A percentile compares a stretch with the other conserved stretches of the same genome.
Conservation (phyloP, 2,329 filamentous ascomycete species). For the Penicillium sp. region DNA sequence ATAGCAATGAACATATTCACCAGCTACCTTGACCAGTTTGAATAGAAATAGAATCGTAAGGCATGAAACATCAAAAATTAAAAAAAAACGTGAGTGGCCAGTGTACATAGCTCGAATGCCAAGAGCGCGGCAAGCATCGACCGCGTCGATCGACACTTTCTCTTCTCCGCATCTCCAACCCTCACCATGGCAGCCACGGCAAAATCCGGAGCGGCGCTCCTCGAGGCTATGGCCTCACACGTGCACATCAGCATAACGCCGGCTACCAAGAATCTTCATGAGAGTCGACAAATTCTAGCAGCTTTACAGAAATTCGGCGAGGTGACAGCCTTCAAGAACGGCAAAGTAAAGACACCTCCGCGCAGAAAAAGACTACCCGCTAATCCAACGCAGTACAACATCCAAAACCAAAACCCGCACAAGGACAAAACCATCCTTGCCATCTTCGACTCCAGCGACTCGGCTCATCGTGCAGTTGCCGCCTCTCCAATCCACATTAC, state of each 20-base stretch:
- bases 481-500: conserved; percentile 32
- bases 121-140: conserved; percentile 5
- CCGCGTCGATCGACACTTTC: conserved; percentile 6
- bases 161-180: conserved; percentile 10
- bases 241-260: conserved; percentile 34
- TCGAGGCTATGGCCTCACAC: conserved; percentile 17
- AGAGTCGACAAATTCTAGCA: conserved; percentile 36
- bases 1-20: not conserved
- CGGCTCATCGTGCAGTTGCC: conserved; percentile 33
- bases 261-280: conserved; percentile 27
- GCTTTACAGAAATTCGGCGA: conserved; percentile 44
- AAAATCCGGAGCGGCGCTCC: not conserved
- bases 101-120: conserved; percentile 1
- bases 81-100: not conserved
- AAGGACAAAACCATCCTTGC: conserved; percentile 27
- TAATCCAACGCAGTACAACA: conserved; percentile 27
- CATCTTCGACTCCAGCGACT: conserved; percentile 38
- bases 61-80: too few relatives aligned
- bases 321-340: conserved; percentile 38
- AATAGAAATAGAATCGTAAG: too few relatives aligned
- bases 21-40: not conserved
- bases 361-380: not conserved
- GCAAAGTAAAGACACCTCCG: conserved; percentile 29
- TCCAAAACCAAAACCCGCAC: conserved; percentile 3
- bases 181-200: conserved; percentile 7